A percentile compares a stretch with the other conserved stretches of the same genome.
Conservation (phyloP, 768 basidiomycete genomes). For the Kwoniella dendrophila region DNA sequence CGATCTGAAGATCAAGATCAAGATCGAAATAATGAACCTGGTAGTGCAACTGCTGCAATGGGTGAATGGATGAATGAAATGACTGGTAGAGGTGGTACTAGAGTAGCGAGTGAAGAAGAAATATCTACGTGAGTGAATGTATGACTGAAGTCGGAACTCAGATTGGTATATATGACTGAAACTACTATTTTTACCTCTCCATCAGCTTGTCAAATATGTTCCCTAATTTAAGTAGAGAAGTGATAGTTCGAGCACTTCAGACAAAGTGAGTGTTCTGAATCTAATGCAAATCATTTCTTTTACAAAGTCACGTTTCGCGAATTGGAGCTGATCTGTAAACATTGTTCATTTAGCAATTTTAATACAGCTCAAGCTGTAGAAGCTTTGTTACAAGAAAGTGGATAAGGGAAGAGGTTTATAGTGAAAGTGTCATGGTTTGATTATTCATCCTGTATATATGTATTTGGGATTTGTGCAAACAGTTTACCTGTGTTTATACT, state of each 20-base stretch:
- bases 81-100: slow-evolving; percentile 68
- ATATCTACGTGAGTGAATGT: slow-evolving; percentile 60
- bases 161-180: background rate
- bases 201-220: slow-evolving; percentile 77
- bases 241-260: slow-evolving; percentile 75
- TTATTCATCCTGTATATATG: background rate
- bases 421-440: background rate
- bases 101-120: slow-evolving; percentile 74
- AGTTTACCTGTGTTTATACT: background rate
- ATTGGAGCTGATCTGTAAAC: slow-evolving; percentile 2
- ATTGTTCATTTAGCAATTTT: slow-evolving; percentile 59
- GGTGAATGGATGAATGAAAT: slow-evolving; percentile 62
- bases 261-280: slow-evolving; percentile 64
- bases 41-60: slow-evolving; percentile 40
- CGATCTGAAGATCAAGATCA: background rate
- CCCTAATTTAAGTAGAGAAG: slow-evolving; percentile 72
- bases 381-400: slow-evolving; percentile 62
- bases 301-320: background rate
- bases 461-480: slow-evolving; percentile 2
- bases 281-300: too few species aligned
- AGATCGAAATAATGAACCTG: slow-evolving; percentile 9
- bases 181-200: background rate
- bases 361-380: slow-evolving; percentile 83
- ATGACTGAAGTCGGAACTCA: too few species aligned
- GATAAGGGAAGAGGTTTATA: too few species aligned